phyloP scores from a whole-genome alignment of 371 early-diverging fungal genomes.

The Syncephalastrum racemosum region DNA sequence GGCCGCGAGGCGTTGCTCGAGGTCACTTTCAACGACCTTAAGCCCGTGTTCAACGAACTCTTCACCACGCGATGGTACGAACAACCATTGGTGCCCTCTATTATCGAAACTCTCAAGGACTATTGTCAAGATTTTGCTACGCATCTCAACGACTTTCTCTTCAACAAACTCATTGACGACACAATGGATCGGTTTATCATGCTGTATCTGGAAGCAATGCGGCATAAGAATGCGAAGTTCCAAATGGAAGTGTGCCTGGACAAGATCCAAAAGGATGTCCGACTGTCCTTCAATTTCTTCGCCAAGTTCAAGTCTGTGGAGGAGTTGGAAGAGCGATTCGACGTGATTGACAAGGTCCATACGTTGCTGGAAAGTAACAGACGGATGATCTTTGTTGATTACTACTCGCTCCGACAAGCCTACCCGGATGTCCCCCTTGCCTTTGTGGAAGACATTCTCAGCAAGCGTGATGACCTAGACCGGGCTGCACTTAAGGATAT shows the following conservation, averaged over 20 bases:
- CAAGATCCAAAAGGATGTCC: slow-evolving; percentile 68
- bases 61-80: slow-evolving; percentile 91
- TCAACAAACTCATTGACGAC: slow-evolving; percentile 80
- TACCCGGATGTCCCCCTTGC: slow-evolving; percentile 83
- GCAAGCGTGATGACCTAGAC: slow-evolving; percentile 79
- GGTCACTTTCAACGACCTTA: slow-evolving; percentile 81
- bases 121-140: slow-evolving; percentile 80
- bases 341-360: slow-evolving; percentile 76
- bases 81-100: slow-evolving; percentile 73
- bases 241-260: slow-evolving; percentile 58
- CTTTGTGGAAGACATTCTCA: slow-evolving; percentile 76
- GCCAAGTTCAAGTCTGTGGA: slow-evolving; percentile 58
- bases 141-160: slow-evolving; percentile 84
- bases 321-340: slow-evolving; percentile 68
- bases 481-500: slow-evolving; percentile 70
- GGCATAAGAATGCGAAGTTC: slow-evolving; percentile 77
- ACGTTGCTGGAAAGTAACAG: slow-evolving; percentile 63
- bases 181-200: slow-evolving; percentile 83
- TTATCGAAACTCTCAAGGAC: slow-evolving; percentile 89
- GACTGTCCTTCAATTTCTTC: slow-evolving; percentile 66
- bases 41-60: slow-evolving; percentile 68
- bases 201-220: slow-evolving; percentile 80
- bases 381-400: slow-evolving; percentile 73
- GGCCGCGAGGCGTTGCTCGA: slow-evolving; percentile 75
- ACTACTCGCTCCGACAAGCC: slow-evolving; percentile 70